A percentile compares a stretch with the other conserved stretches of the same genome.
phyloP scores from a whole-genome alignment of 208 protist species.

The Leishmania lainsoni region DNA sequence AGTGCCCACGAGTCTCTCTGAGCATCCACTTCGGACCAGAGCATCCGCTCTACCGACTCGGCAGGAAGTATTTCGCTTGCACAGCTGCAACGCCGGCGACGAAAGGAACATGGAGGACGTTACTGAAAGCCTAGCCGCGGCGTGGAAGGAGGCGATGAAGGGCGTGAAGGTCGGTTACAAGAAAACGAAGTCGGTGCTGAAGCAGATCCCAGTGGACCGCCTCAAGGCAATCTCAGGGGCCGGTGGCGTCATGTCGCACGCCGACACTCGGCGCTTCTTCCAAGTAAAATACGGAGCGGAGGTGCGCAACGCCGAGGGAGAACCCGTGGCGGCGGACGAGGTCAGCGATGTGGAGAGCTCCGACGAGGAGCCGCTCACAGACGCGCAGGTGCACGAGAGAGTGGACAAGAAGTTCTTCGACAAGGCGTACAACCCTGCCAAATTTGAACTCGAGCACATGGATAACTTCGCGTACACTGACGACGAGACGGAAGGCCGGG shows the following conservation, averaged over 20 bases:
- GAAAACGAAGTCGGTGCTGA: slow-evolving; percentile 72
- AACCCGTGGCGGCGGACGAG: slow-evolving; percentile 35
- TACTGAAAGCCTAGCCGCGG: slow-evolving; percentile 54
- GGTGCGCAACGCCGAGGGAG: slow-evolving; percentile 41
- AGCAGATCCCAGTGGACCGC: slow-evolving; percentile 51
- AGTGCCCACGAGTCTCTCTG: neutral
- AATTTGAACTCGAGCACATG: slow-evolving; percentile 72
- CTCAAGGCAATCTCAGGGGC: slow-evolving; percentile 36
- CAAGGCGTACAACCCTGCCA: slow-evolving; percentile 70
- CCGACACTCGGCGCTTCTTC: slow-evolving; percentile 65
- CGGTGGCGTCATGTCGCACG: slow-evolving; percentile 37
- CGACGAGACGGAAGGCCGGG: slow-evolving; percentile 44
- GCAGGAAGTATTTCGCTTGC: neutral
- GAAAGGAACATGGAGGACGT: slow-evolving; percentile 65
- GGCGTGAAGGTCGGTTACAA: slow-evolving; percentile 73
- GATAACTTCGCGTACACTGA: slow-evolving; percentile 53
- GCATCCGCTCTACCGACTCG: neutral
- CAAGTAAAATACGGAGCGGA: slow-evolving; percentile 64
- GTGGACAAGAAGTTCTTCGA: slow-evolving; percentile 91
- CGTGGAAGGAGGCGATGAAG: slow-evolving; percentile 77
- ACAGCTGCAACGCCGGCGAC: neutral
- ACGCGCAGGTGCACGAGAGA: slow-evolving; percentile 80
- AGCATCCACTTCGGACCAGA: neutral
- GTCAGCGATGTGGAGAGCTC: slow-evolving; percentile 60
- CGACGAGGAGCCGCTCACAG: slow-evolving; percentile 76